Evolutionary conservation across 2,329 filamentous ascomycete species (phyloP), one percentile per base, ranked within the genome.

Genomic region (Pseudogymnoascus sp.): DNA sequence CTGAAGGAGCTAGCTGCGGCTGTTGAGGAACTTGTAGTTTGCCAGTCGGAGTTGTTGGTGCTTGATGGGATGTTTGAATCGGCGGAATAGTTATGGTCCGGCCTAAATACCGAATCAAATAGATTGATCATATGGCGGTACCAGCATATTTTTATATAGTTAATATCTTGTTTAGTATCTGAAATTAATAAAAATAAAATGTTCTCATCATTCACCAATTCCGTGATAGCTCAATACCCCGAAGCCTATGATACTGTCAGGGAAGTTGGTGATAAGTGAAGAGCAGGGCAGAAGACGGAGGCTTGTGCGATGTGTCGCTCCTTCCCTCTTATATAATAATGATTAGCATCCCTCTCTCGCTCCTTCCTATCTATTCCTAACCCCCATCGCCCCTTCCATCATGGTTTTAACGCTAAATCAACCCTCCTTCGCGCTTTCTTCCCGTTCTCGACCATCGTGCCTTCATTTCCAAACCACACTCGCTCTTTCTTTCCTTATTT

Each of bases 1-100:
- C 64, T 79, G 50, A 69, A 67, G 15, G 76, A 74, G 62, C 62
- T 75, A 35, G 68, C 62, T 13, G 62, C 26, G 11, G 62, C 63
- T 11, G 68, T 73, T 28, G 60, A 69, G 36, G 67, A 69, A 60
- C 63, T 69, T 33, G 62, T 62, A 8, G 36, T 17, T 6, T 38
- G 57, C n/a, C 33, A 35, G 17, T 59, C 57, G 19, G 62, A 63
- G 11, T 36, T 64, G 13, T 31, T 64, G 17, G 61, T 68, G 47
- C 60, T 68, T 31, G 65, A 66, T 63, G 61, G 60, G 15, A 57
- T 65, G 62, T 53, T 35, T 35, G 28, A 44, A 38, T 62, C 35
- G 33, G 33, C 19, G 31, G 60, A 19, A 9, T 17, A 50, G 40
- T 62, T 33, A 19, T 23, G 9, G 6, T 19, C 23, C n/a, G 9